phyloP scores from a whole-genome alignment of 179 eudicot genomes.

The Spergularia azorica region DNA sequence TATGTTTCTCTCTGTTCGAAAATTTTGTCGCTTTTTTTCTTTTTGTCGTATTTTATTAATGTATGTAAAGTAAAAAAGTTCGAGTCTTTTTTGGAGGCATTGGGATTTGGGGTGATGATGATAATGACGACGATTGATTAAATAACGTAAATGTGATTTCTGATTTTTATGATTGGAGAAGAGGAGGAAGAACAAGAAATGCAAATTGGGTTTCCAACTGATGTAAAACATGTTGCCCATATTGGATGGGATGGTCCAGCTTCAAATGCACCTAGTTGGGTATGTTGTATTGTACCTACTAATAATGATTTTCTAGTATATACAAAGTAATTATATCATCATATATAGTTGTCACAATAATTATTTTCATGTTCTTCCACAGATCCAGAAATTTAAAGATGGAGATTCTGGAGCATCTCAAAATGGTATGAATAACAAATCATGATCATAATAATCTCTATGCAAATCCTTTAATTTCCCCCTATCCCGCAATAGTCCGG shows the following conservation, averaged over 20 bases:
- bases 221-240: conserved; percentile 50
- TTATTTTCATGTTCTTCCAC: neutral
- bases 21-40: no score
- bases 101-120: neutral
- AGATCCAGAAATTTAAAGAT: conserved; percentile 23
- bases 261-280: conserved; percentile 46
- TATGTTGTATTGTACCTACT: neutral
- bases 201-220: conserved; percentile 42
- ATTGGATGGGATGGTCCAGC: conserved; percentile 52
- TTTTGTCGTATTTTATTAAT: no score
- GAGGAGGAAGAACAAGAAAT: conserved; percentile 37
- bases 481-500: no score
- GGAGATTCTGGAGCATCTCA: conserved; percentile 17
- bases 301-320: no score
- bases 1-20: conserved; percentile 17
- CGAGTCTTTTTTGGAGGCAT: neutral
- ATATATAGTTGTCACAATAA: no score
- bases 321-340: neutral
- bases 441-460: no score
- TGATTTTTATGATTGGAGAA: conserved; percentile 15
- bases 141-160: neutral
- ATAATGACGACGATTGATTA: neutral
- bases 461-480: no score
- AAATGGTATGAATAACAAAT: conserved; percentile 22
- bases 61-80: no score